phyloP scores from a whole-genome alignment of 176 grass and related monocot species.

The Rhipidocladum racemiflorum region DNA sequence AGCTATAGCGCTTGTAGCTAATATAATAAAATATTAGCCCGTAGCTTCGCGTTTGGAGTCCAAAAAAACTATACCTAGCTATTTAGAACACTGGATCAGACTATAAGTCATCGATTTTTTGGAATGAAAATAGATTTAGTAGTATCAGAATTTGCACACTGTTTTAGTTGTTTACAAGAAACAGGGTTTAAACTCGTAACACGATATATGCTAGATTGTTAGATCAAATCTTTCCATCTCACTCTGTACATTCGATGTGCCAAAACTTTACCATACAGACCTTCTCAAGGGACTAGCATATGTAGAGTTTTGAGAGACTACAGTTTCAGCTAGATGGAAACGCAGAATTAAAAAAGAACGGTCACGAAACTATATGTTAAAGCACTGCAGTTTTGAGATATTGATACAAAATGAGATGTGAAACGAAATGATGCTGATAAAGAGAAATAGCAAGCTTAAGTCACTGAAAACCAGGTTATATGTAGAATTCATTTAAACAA shows the following conservation, averaged over 20 bases:
- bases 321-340: slow-evolving; percentile 3
- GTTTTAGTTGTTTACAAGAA: not conserved
- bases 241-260: not conserved
- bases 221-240: not conserved
- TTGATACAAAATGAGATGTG: not conserved
- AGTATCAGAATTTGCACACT: not conserved
- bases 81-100: too few species aligned
- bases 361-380: not conserved
- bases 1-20: too few species aligned
- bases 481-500: not conserved
- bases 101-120: not conserved
- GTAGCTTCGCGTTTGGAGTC: too few species aligned
- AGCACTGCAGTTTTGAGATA: not conserved
- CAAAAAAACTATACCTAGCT: too few species aligned
- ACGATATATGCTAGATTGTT: not conserved
- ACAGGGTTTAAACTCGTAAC: not conserved
- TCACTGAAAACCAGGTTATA: not conserved
- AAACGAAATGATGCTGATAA: not conserved
- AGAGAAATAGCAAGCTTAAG: slow-evolving; percentile 9
- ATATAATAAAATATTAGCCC: too few species aligned
- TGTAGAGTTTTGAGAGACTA: not conserved
- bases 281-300: not conserved
- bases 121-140: slow-evolving; percentile 7
- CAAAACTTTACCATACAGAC: not conserved
- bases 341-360: not conserved